Conservation (phyloP, 73 alveolate species). For the Tetrahymena borealis region DNA sequence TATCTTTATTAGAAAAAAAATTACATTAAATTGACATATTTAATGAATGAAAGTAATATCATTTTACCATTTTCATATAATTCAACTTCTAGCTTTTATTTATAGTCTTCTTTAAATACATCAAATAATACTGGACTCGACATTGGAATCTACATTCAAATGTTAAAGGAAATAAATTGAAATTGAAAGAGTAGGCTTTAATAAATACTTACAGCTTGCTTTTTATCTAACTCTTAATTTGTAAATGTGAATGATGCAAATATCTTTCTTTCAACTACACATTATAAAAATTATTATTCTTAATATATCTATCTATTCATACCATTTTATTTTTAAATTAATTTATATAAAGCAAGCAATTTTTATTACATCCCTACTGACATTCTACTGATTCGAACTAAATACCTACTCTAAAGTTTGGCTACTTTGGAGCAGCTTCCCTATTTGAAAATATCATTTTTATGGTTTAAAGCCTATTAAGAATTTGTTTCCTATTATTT, state of each 20-base stretch:
- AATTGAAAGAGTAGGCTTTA: neutral
- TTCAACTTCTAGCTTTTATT: neutral
- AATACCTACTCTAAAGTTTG: neutral
- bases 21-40: neutral
- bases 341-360: neutral
- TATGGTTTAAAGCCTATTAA: neutral
- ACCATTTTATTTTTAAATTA: neutral
- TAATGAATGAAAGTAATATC: neutral
- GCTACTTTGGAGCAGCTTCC: neutral
- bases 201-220: neutral
- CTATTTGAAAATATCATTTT: neutral
- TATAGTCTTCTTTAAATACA: neutral
- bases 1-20: neutral
- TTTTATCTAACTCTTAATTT: neutral
- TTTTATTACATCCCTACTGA: neutral
- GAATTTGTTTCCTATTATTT: neutral
- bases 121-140: neutral
- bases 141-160: neutral
- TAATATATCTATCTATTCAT: no score
- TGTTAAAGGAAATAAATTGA: no score
- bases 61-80: neutral
- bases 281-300: no score
- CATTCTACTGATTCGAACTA: neutral
- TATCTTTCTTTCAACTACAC: neutral
- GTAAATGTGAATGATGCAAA: neutral